Evolutionary conservation across 371 early-diverging fungal species (phyloP).

Genomic region (Apophysomyces variabilis): DNA sequence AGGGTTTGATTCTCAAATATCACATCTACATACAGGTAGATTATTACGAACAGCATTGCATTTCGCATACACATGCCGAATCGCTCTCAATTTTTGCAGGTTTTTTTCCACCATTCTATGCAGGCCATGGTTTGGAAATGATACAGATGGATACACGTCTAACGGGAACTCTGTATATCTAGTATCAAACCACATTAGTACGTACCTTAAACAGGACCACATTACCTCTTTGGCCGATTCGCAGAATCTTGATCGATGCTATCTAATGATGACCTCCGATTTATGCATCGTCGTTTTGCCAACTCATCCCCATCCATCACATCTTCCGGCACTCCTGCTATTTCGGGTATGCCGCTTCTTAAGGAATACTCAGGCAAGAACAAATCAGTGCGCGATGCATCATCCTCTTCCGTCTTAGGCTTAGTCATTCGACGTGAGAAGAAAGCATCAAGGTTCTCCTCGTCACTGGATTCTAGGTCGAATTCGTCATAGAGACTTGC

Average conservation of each 20-base stretch:
- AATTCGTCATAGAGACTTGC: conserved; percentile 48
- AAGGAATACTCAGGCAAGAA: conserved; percentile 61
- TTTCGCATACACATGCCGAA: conserved; percentile 76
- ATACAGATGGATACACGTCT: conserved; percentile 64
- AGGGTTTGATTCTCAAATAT: background rate
- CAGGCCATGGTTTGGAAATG: conserved; percentile 66
- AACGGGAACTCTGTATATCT: conserved; percentile 46
- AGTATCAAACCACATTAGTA: conserved; percentile 20
- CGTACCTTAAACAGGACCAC: conserved; percentile 18
- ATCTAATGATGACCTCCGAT: background rate
- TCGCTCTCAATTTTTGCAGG: conserved; percentile 62
- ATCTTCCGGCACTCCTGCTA: conserved; percentile 14
- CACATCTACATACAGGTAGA: conserved; percentile 49
- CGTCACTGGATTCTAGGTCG: conserved; percentile 55
- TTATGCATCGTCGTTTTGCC: conserved; percentile 10
- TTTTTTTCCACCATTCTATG: conserved; percentile 65
- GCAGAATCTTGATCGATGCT: conserved; percentile 1
- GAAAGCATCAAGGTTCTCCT: conserved; percentile 57
- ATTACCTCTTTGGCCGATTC: background rate
- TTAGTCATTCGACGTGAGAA: conserved; percentile 58
- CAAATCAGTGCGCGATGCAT: conserved; percentile 43
- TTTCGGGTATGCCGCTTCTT: conserved; percentile 58
- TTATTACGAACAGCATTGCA: conserved; percentile 73
- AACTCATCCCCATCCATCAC: background rate
- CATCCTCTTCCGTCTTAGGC: conserved; percentile 44